These are phyloP conservation scores for Stagonosporopsis chrysanthemi DNA, from an alignment of 2,329 filamentous ascomycete genomes.

Conservation along the genomic window DNA sequence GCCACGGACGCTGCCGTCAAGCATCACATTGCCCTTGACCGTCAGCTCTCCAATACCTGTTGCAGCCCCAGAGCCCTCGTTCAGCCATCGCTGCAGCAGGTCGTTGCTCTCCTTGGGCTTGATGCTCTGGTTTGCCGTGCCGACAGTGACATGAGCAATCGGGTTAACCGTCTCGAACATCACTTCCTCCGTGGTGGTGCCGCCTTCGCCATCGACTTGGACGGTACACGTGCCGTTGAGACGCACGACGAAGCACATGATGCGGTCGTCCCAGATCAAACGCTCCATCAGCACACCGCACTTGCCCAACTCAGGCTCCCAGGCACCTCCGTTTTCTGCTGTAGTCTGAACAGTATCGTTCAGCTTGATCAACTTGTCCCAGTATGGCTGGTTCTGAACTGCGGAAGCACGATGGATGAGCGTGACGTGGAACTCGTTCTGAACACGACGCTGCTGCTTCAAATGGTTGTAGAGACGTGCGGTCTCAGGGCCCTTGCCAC, in stretches of 20 bases:
- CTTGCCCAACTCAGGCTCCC: conserved; percentile 65
- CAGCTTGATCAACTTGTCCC: conserved; percentile 74
- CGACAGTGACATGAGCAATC: conserved; percentile 87
- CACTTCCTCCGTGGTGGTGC: conserved; percentile 56
- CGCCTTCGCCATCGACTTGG: conserved; percentile 27
- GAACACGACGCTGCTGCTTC: conserved; percentile 75
- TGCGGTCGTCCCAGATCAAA: conserved; percentile 81
- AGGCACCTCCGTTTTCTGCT: conserved; percentile 49
- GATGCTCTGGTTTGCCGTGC: conserved; percentile 74
- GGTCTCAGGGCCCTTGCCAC: conserved; percentile 59
- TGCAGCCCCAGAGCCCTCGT: conserved; percentile 60
- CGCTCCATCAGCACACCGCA: conserved; percentile 69
- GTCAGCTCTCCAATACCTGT: conserved; percentile 63
- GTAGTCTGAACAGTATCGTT: conserved; percentile 52
- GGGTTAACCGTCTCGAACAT: conserved; percentile 72
- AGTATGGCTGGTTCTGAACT: conserved; percentile 70
- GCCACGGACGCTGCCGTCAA: conserved; percentile 63
- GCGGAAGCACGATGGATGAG: conserved; percentile 80
- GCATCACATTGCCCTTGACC: conserved; percentile 62
- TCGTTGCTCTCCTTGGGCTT: conserved; percentile 97
- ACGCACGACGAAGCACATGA: conserved; percentile 92
- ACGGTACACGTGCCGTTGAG: conserved; percentile 43
- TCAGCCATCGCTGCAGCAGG: conserved; percentile 77
- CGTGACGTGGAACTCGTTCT: conserved; percentile 90
- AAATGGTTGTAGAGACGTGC: conserved; percentile 79